Conservation (phyloP, 148 eudicot species). For the Dianthus caryophyllus region DNA sequence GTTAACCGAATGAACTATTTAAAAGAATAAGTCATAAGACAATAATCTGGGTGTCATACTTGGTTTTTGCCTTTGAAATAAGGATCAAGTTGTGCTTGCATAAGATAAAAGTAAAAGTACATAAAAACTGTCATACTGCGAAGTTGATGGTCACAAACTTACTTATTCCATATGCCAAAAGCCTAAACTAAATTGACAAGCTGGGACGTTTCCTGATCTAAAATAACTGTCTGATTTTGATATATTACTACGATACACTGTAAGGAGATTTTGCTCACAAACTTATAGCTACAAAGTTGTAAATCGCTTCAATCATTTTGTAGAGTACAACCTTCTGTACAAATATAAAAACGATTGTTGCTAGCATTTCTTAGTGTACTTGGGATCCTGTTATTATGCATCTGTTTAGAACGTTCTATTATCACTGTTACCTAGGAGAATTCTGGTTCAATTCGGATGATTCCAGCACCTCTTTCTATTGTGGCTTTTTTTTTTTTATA, state of each 20-base stretch:
- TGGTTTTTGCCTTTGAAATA: slow-evolving; percentile 14
- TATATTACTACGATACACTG: neutral
- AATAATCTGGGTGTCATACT: slow-evolving; percentile 10
- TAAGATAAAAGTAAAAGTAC: neutral
- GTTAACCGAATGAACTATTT: no score
- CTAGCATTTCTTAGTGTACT: neutral
- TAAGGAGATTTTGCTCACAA: neutral
- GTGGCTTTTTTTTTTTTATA: slow-evolving; percentile 9
- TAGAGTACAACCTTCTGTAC: neutral
- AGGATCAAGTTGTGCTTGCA: slow-evolving; percentile 15
- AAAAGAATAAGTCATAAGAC: no score
- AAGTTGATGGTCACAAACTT: slow-evolving; percentile 2
- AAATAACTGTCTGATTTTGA: neutral
- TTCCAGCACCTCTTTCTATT: slow-evolving; percentile 19
- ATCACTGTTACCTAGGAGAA: neutral
- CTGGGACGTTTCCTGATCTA: neutral
- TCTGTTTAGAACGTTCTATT: slow-evolving; percentile 4
- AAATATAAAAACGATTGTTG: neutral
- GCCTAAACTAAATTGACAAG: neutral
- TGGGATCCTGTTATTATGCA: slow-evolving; percentile 4
- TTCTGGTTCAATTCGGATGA: slow-evolving; percentile 15
- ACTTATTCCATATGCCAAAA: neutral
- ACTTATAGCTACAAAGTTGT: neutral
- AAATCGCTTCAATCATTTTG: neutral
- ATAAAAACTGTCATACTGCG: neutral